phyloP scores from a whole-genome alignment of 2,329 filamentous ascomycete species.

The Calonectria hawksworthii region DNA sequence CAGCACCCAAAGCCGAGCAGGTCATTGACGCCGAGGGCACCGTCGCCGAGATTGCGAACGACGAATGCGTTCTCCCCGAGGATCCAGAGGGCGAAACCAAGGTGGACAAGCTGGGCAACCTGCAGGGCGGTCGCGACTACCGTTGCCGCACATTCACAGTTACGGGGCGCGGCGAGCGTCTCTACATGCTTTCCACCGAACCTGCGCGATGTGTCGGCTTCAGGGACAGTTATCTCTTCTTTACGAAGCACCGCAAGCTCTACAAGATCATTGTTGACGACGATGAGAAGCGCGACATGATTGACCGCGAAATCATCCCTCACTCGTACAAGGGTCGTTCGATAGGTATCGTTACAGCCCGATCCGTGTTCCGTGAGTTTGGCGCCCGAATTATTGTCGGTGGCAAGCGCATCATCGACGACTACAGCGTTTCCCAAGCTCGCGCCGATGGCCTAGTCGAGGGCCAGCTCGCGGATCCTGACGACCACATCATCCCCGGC shows the following conservation, averaged over 20 bases:
- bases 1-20: slow-evolving; percentile 84
- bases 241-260: slow-evolving; percentile 95
- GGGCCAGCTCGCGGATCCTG: slow-evolving; percentile 91
- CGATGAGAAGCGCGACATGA: slow-evolving; percentile 96
- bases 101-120: slow-evolving; percentile 89
- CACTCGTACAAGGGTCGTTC: slow-evolving; percentile 98
- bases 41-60: slow-evolving; percentile 88
- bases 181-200: slow-evolving; percentile 99
- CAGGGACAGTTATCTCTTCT: slow-evolving; percentile 98
- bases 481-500: slow-evolving; percentile 82
- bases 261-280: slow-evolving; percentile 99
- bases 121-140: slow-evolving; percentile 90
- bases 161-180: slow-evolving; percentile 82
- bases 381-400: slow-evolving; percentile 95
- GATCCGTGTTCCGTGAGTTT: slow-evolving; percentile 97
- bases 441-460: slow-evolving; percentile 84
- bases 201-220: slow-evolving; percentile 97
- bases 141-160: slow-evolving; percentile 96
- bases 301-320: slow-evolving; percentile 94
- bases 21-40: slow-evolving; percentile 95
- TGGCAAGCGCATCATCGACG: slow-evolving; percentile 86
- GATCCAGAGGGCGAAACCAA: slow-evolving; percentile 92
- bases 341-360: slow-evolving; percentile 95
- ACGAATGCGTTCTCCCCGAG: slow-evolving; percentile 90
- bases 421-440: slow-evolving; percentile 86